Conservation (phyloP, 345 rosid genomes). For the Passiflora organensis region DNA sequence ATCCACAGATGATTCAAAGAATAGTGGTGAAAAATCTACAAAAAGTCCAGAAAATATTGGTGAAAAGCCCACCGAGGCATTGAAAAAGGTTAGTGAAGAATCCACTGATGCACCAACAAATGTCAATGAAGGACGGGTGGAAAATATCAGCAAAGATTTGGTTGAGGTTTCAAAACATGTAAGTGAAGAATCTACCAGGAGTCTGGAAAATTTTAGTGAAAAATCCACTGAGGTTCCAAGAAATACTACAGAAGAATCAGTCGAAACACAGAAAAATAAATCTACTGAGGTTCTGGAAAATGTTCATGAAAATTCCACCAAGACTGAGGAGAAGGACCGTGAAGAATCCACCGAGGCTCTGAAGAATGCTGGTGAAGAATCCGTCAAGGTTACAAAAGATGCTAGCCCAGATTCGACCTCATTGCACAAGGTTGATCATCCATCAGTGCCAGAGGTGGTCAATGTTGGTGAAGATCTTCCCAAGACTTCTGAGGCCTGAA, state of each 20-base stretch:
- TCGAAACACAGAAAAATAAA: neutral
- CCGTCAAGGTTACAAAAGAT: neutral
- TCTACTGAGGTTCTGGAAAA: neutral
- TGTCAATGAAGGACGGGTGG: neutral
- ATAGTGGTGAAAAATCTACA: neutral
- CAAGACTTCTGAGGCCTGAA: no score
- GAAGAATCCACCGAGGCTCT: neutral
- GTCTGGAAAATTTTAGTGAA: neutral
- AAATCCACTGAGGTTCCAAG: neutral
- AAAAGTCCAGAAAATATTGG: neutral
- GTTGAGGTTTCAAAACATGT: neutral
- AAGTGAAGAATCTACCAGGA: neutral
- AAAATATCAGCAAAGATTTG: neutral
- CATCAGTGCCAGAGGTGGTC: no score
- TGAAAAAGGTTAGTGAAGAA: slow-evolving; percentile 1
- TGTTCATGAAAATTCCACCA: neutral
- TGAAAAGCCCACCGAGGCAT: neutral
- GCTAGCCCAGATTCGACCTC: neutral
- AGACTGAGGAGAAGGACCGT: neutral
- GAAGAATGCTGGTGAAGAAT: neutral
- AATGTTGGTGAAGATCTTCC: neutral
- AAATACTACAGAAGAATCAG: neutral
- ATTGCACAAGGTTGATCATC: no score
- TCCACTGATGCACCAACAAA: neutral
- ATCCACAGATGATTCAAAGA: neutral